Base-by-base conservation (phyloP, 306 rosid genomes). In the Malus orientalis region DNA sequence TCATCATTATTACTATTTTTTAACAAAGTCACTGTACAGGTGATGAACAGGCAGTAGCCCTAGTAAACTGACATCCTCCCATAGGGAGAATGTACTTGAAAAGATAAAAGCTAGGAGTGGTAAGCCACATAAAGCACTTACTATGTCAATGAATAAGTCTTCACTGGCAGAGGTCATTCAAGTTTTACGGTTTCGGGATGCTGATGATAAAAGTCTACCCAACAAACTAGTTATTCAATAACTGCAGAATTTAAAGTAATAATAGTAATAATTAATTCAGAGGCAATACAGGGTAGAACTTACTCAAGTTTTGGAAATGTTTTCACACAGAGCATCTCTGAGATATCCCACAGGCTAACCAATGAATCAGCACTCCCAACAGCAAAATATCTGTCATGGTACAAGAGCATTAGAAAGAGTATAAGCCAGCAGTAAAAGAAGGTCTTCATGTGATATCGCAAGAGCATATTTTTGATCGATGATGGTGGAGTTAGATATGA, bases 351-450 rank as follows among this genome's bases (percentile, higher is more conserved):
- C 76, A 95, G 82, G 82, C 98, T 95, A 78, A 95, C 98, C 76
- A 92, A 85, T 70, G 98, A 95, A 89, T 95, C 97, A 10, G 97
- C 98, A 86, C 98, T 94, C 81, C 98, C 98, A 73, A 94, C 96
- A 6, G 98, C 97, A 73, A 92, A 94, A 78, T 90, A 88, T 80
- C 98, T 94, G 89, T 67, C 54, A 65, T 67, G 42, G 14, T 22
- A 72, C 42, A 40, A 60, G 61, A 72, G 72, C 57, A 74, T 6
- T 29, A 14, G 2, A 33, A 5, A 60, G 53, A 69, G 45, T 13
- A 71, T 6, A 49, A 30, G 61, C 19, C 54, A 79, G 25, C 11
- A 13, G 4, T 38, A 22, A 8, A 42, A 66, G 44, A 0, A 38
- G 47, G 62, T 20, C 4, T 20, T 53, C 25, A 11, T 27, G 29